Evolutionary conservation across 768 basidiomycete genomes (phyloP), one percentile per base, ranked within the genome.

Genomic region (Auriscalpium microsporum): DNA sequence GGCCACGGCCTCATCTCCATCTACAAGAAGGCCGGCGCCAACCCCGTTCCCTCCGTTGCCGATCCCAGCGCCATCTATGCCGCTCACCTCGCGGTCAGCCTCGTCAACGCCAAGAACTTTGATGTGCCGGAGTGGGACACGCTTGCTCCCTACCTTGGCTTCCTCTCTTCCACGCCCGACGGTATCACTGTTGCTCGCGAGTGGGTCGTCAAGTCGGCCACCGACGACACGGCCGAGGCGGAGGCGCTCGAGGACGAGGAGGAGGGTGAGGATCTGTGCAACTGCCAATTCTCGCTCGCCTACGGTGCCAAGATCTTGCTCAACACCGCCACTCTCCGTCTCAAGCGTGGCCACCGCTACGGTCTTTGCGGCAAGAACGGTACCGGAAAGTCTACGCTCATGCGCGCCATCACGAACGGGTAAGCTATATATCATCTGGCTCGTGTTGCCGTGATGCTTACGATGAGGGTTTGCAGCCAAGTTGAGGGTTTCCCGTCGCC

Each of bases 221-320:
- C 83, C 56, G 86, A 90, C 58, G 86, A 80, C 54, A 77, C 75
- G 38, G 88, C 83, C 3, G 87, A 87, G 1, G 80, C 72, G 0
- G 82, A 81, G 16, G 85, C 77, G 50, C 72, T 69, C 46, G 93
- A 93, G 14, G 94, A 97, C 63, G 94, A 95, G 69, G 94, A 97
- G 72, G 93, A 94, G 73, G 94, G 94, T 64, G 96, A 99, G 75
- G 94, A 96, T 68, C 82, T 99, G 64, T 95, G 94, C 80, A 94
- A 96, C 80, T 95, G 93, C 79, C 92, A 95, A 70, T 97, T 97
- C 83, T 96, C 94, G 53, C 82, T 97, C 53, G 94, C 94, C 52
- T 97, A 97, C 70, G 94, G 94, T 86, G 94, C 94, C 68, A 96
- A 96, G 80, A 96, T 97, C 65, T 73, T 97, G 68, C 84, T 97